Conservation (phyloP, 2,329 filamentous ascomycete genomes). For the Phialocephala subalpina region DNA sequence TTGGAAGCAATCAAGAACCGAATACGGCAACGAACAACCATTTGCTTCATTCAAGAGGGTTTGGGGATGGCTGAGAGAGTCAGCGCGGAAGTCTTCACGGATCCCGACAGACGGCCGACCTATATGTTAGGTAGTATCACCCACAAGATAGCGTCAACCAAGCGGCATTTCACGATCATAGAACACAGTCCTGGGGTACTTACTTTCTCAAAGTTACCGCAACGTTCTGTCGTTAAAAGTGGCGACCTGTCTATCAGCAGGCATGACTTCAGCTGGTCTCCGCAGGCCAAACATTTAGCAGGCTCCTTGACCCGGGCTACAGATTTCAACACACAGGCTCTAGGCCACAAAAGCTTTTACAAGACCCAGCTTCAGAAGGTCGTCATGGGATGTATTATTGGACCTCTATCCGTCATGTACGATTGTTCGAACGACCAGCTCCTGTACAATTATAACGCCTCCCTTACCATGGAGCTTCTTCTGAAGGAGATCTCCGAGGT, state of each 20-base stretch:
- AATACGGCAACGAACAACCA: slow-evolving; percentile 71
- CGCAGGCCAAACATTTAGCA: slow-evolving; percentile 65
- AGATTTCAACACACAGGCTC: slow-evolving; percentile 65
- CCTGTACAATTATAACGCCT: slow-evolving; percentile 70
- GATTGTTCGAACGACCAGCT: slow-evolving; percentile 79
- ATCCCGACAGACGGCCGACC: slow-evolving; percentile 70
- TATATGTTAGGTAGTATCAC: slow-evolving; percentile 64
- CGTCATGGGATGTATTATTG: slow-evolving; percentile 78
- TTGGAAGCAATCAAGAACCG: slow-evolving; percentile 69
- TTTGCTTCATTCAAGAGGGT: slow-evolving; percentile 82
- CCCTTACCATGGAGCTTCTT: slow-evolving; percentile 73
- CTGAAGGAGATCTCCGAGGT: slow-evolving; percentile 79
- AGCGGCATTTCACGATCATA: slow-evolving; percentile 49
- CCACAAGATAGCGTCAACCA: slow-evolving; percentile 49
- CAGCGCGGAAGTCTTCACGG: slow-evolving; percentile 73
- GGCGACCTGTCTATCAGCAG: slow-evolving; percentile 25
- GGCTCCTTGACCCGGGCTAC: slow-evolving; percentile 69
- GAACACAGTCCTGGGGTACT: slow-evolving; percentile 47
- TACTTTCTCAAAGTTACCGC: slow-evolving; percentile 44
- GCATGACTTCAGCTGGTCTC: slow-evolving; percentile 47
- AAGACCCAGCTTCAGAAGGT: slow-evolving; percentile 81
- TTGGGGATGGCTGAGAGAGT: slow-evolving; percentile 85
- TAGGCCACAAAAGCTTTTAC: slow-evolving; percentile 69
- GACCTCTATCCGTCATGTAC: slow-evolving; percentile 81
- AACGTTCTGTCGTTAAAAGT: neutral